phyloP scores from a whole-genome alignment of 352 stramenopile genomes.

The Phytophthora aleatoria region DNA sequence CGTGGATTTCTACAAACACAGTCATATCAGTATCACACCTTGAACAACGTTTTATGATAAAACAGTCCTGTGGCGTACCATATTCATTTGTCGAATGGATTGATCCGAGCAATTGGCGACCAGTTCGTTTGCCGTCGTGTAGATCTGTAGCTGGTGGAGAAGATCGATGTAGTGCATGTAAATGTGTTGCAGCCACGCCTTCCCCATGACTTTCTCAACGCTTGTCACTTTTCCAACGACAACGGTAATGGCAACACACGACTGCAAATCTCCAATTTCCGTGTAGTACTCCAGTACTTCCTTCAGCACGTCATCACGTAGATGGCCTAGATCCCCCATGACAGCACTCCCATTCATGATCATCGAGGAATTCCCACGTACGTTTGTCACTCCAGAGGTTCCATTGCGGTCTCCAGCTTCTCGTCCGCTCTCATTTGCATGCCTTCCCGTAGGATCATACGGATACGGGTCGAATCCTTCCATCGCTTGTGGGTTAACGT shows the following conservation, averaged over 20 bases:
- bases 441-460: constrained; percentile 52
- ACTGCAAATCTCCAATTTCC: constrained; percentile 86
- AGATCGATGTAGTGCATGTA: constrained; percentile 93
- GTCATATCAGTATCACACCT: constrained; percentile 11
- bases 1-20: constrained; percentile 76
- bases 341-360: constrained; percentile 82
- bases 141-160: constrained; percentile 88
- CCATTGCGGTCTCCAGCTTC: constrained; percentile 38
- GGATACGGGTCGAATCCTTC: constrained; percentile 87
- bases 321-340: constrained; percentile 68
- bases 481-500: constrained; percentile 88
- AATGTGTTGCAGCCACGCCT: constrained; percentile 88
- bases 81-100: constrained; percentile 92
- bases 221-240: constrained; percentile 74
- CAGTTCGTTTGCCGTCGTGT: constrained; percentile 86
- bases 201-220: constrained; percentile 85
- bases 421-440: constrained; percentile 35
- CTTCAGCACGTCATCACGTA: constrained; percentile 81
- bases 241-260: constrained; percentile 76
- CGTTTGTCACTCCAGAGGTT: constrained; percentile 29
- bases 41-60: background rate
- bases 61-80: constrained; percentile 45
- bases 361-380: constrained; percentile 52
- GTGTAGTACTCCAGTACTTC: constrained; percentile 89
- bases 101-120: constrained; percentile 82